Base-by-base conservation (phyloP, 139 green algal species). In the Edaphochlamys debaryana region DNA sequence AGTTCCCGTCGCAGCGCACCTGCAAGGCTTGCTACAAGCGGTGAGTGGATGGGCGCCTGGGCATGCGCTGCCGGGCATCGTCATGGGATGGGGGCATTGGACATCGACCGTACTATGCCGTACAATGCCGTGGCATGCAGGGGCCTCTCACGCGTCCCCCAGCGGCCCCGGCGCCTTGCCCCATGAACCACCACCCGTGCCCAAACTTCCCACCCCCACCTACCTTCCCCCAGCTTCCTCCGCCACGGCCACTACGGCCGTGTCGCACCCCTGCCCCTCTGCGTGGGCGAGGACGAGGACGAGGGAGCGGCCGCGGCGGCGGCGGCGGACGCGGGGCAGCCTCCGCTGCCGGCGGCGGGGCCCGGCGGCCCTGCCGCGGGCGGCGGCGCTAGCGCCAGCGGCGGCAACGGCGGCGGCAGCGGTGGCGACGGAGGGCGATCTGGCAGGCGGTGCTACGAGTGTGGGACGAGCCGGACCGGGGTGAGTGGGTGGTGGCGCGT, bases 11-110 rank as follows among this genome's bases (percentile, higher is more conserved):
- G 27, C 32, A 82, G 42, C 32, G 63, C 5, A 82, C 76, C 0
- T 82, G 76, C 76, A 82, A 82, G 76, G 76, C 76, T 23, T 82
- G 76, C 63, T 82, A 82, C 41, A 82, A 82, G 63, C 76, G 76
- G 73, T 80, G 58, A 5, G 73, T 67, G 71, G 15, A 6, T 40
- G 20, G 41, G 30, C n/a, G n/a, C n/a, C n/a, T 9, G 22, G 7
- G 68, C 45, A 30, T 64, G 56, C 45, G 45, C 11, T 13, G 45
- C 13, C 13, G 45, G 45, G 45, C 13, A 9, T 13, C 11, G 13
- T 13, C 11, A 13, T 13, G 45, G 13, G 11, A 54, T 9, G 45
- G 45, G 11, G 45, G 45, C 45, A n/a, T n/a, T n/a, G n/a, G 45
- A 13, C 45, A 13, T 9, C 45, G 45, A 13, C 45, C 45, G 45